phyloP scores from a whole-genome alignment of 306 rosid species.

The Rosa persica region DNA sequence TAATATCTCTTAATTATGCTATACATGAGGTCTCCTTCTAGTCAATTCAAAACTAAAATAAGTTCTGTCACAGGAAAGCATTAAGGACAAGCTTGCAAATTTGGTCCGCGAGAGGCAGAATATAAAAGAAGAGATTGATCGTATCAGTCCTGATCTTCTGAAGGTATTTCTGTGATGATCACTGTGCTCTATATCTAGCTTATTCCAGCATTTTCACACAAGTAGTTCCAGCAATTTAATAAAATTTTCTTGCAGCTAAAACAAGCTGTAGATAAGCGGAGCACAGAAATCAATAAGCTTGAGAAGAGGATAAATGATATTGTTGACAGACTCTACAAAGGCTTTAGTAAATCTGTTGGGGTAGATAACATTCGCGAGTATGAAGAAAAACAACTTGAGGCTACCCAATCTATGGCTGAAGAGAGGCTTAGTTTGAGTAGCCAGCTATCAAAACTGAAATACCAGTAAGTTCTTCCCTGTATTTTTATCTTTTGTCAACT shows the following conservation, averaged over 20 bases:
- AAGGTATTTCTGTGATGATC: slow-evolving; percentile 53
- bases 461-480: slow-evolving; percentile 59
- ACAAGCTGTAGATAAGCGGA: slow-evolving; percentile 60
- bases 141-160: slow-evolving; percentile 71
- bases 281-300: slow-evolving; percentile 56
- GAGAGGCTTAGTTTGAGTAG: slow-evolving; percentile 88
- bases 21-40: slow-evolving; percentile 2
- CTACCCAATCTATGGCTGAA: slow-evolving; percentile 83
- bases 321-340: slow-evolving; percentile 76
- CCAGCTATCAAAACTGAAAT: slow-evolving; percentile 87
- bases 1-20: not conserved
- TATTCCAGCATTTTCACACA: slow-evolving; percentile 11
- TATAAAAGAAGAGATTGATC: slow-evolving; percentile 72
- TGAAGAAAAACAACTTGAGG: slow-evolving; percentile 90
- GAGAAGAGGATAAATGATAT: slow-evolving; percentile 92
- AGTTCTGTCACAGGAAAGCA: slow-evolving; percentile 62
- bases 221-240: slow-evolving; percentile 15
- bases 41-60: slow-evolving; percentile 24
- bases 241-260: slow-evolving; percentile 52
- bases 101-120: slow-evolving; percentile 63
- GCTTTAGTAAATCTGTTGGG: slow-evolving; percentile 90
- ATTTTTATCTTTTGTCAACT: not conserved
- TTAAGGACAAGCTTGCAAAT: slow-evolving; percentile 77
- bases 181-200: slow-evolving; percentile 13
- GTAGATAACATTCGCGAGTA: slow-evolving; percentile 98